Percentiles rank a stretch among this genome's conserved stretches.
These are phyloP conservation scores for Saccharomycopsis lassenensis DNA, from an alignment of 805 yeast genomes.

Conservation along the genomic window DNA sequence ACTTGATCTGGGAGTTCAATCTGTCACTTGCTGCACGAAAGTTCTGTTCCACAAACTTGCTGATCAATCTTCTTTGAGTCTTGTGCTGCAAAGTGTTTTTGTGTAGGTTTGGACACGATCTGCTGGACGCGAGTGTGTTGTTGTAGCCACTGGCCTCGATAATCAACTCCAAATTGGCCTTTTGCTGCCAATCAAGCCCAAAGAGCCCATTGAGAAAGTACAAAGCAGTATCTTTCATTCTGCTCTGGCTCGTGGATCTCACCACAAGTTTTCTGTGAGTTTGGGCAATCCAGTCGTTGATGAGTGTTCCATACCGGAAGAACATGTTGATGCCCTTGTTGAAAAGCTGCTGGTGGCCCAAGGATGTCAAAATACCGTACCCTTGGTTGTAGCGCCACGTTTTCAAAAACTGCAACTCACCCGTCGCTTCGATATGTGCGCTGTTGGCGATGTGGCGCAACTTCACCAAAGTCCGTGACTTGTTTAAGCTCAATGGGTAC, in stretches of 20 bases:
- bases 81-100: neutral
- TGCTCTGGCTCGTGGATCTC: conserved; percentile 32
- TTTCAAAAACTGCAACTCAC: conserved; percentile 43
- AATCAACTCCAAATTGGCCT: conserved; percentile 18
- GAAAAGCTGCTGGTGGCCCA: conserved; percentile 19
- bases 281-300: conserved; percentile 1
- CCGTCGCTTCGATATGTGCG: conserved; percentile 24
- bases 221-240: conserved; percentile 37
- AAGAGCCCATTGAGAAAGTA: conserved; percentile 39
- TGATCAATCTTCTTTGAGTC: neutral
- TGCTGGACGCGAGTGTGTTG: conserved; percentile 17
- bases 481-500: conserved; percentile 36
- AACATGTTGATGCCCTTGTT: conserved; percentile 18
- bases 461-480: conserved; percentile 18
- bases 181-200: conserved; percentile 23
- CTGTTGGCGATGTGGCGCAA: conserved; percentile 27
- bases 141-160: conserved; percentile 18
- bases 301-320: conserved; percentile 18
- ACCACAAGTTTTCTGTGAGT: conserved; percentile 12
- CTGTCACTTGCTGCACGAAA: conserved; percentile 4
- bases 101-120: conserved; percentile 11
- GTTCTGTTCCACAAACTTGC: conserved; percentile 2
- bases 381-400: conserved; percentile 25
- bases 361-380: conserved; percentile 11
- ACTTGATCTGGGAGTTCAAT: conserved; percentile 2